Evolutionary conservation across 208 protist species (phyloP).

Genomic region (Angomonas deanei): DNA sequence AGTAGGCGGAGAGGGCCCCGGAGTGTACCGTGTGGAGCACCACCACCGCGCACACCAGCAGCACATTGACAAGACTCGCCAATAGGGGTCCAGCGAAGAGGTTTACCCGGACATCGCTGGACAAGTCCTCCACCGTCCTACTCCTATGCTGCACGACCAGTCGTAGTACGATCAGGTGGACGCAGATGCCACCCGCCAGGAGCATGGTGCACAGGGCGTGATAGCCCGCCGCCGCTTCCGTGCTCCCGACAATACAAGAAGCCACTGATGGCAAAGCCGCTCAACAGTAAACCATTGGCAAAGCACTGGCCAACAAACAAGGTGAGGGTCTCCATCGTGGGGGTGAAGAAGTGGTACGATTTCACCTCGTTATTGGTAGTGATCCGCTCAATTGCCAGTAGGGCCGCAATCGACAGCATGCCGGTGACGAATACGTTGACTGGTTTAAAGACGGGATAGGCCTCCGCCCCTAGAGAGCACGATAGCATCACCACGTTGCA

Average conservation of each 20-base stretch:
- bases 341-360: constrained; percentile 45
- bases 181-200: constrained; percentile 33
- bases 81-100: neutral
- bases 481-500: constrained; percentile 28
- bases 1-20: too few relatives aligned
- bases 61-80: neutral
- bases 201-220: constrained; percentile 45
- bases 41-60: constrained; percentile 4
- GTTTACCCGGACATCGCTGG: neutral
- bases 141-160: constrained; percentile 14
- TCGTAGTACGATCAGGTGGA: constrained; percentile 40
- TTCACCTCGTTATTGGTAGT: constrained; percentile 12
- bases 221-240: constrained; percentile 31
- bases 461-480: constrained; percentile 35
- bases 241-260: constrained; percentile 11
- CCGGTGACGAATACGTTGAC: constrained; percentile 21
- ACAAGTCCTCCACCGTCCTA: neutral
- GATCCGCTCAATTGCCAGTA: constrained; percentile 16
- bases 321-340: constrained; percentile 15
- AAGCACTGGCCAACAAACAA: constrained; percentile 43
- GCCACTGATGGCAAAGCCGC: constrained; percentile 19
- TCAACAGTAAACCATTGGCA: constrained; percentile 26
- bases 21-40: too few relatives aligned
- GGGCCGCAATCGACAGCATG: constrained; percentile 18
- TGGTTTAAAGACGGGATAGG: constrained; percentile 22